A percentile compares a stretch with the other conserved stretches of the same genome.
Conservation (phyloP, 495 filamentous ascomycete species). For the Saxophila tyrrhenica region DNA sequence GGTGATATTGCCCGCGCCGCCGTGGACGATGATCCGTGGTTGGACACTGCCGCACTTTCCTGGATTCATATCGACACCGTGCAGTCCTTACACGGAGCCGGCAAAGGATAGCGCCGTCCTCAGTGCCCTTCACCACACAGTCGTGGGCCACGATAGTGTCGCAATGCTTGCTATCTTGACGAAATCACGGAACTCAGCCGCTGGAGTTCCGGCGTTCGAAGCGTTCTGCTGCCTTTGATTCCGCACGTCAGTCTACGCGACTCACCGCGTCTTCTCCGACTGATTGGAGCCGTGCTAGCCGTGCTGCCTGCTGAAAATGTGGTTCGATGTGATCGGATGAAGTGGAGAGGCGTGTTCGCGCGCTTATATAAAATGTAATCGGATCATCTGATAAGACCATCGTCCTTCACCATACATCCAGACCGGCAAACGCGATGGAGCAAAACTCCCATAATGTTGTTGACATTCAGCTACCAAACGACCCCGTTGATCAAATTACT, state of each 20-base stretch:
- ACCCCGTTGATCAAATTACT: background rate
- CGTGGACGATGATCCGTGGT: constrained; percentile 74
- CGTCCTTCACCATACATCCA: no score
- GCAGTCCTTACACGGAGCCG: no score
- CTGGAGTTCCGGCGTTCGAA: no score
- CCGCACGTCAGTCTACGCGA: background rate
- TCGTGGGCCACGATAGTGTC: no score
- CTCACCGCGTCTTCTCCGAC: no score
- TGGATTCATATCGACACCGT: background rate
- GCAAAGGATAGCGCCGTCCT: no score
- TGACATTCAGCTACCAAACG: background rate
- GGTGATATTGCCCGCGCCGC: constrained; percentile 73
- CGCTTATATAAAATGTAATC: no score
- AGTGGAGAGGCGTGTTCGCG: no score
- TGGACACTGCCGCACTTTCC: constrained; percentile 24
- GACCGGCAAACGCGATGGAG: background rate
- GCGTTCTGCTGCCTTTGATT: background rate
- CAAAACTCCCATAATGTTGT: background rate
- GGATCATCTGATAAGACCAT: no score
- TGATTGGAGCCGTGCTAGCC: background rate
- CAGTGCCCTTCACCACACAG: no score
- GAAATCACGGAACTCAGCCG: no score
- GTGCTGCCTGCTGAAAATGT: background rate
- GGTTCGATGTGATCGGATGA: background rate
- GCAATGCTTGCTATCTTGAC: no score